Percentiles rank a stretch among this genome's conserved stretches.
phyloP scores from a whole-genome alignment of 208 protist genomes.

The Wallacemonas rigidus region DNA sequence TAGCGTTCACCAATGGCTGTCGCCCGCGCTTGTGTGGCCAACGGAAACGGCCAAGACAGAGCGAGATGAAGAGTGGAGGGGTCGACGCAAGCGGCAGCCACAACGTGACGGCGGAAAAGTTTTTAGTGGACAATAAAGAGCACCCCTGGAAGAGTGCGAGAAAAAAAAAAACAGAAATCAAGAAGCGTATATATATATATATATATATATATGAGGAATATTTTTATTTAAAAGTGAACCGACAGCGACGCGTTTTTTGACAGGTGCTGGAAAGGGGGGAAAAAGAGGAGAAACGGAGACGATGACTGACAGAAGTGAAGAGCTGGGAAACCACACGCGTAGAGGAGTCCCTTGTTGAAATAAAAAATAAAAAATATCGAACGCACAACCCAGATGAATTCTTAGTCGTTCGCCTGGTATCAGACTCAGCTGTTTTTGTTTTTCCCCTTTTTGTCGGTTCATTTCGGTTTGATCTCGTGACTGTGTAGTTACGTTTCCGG shows the following conservation, averaged over 20 bases:
- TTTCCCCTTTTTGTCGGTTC: background rate
- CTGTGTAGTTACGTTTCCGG: background rate
- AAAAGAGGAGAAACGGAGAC: background rate
- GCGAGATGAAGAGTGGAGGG: no score
- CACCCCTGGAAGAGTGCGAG: background rate
- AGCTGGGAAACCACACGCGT: no score
- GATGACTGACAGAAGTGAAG: no score
- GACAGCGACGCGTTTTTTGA: background rate
- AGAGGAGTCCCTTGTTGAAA: background rate
- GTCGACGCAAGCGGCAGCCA: no score
- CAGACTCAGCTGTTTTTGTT: background rate
- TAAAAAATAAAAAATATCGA: constrained; percentile 6
- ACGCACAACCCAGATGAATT: constrained; percentile 9
- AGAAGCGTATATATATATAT: background rate
- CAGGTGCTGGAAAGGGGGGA: background rate
- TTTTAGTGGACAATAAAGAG: no score
- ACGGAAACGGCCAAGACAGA: no score
- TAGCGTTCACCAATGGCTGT: no score
- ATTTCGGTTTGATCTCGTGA: background rate
- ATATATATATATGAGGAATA: background rate
- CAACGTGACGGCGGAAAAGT: no score
- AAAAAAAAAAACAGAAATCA: constrained; percentile 1
- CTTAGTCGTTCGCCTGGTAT: background rate
- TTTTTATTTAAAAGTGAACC: background rate
- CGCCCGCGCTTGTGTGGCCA: no score